Evolutionary conservation across 1,284 basidiomycete species (phyloP).

Genomic region (Trichosporon faecale): DNA sequence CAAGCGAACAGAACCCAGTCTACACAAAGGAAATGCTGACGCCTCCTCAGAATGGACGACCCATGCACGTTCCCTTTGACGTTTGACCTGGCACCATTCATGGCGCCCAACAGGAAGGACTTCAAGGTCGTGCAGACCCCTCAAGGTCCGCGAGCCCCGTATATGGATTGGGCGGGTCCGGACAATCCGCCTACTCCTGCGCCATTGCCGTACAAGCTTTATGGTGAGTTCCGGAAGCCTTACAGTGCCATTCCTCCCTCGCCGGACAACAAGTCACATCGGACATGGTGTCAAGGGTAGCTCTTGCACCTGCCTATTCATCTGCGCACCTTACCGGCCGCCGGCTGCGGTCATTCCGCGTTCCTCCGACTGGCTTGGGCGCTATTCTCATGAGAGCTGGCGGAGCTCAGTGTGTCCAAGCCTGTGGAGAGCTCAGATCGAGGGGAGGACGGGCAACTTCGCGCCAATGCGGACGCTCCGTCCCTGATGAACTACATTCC

Average conservation of each 20-base stretch:
- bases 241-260: background rate
- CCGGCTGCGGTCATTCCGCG: too few species aligned
- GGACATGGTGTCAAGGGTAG: too few species aligned
- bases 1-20: background rate
- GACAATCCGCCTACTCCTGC: slow-evolving; percentile 41
- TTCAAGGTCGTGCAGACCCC: slow-evolving; percentile 44
- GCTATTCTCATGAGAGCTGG: too few species aligned
- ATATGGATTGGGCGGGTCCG: slow-evolving; percentile 48
- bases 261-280: too few species aligned
- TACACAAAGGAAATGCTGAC: background rate
- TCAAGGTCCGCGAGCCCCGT: slow-evolving; percentile 38
- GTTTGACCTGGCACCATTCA: slow-evolving; percentile 77
- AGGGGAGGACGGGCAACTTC: too few species aligned
- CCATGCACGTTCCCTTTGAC: slow-evolving; percentile 69
- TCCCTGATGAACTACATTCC: background rate
- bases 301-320: too few species aligned
- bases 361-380: too few species aligned
- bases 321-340: too few species aligned
- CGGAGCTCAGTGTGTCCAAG: too few species aligned
- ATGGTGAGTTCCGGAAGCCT: slow-evolving; percentile 34
- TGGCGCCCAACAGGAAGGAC: slow-evolving; percentile 64
- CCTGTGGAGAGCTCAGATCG: too few species aligned
- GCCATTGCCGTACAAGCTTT: slow-evolving; percentile 49
- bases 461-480: too few species aligned
- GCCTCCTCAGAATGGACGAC: background rate